phyloP scores from a whole-genome alignment of 345 rosid species.

The Sonneratia alba region DNA sequence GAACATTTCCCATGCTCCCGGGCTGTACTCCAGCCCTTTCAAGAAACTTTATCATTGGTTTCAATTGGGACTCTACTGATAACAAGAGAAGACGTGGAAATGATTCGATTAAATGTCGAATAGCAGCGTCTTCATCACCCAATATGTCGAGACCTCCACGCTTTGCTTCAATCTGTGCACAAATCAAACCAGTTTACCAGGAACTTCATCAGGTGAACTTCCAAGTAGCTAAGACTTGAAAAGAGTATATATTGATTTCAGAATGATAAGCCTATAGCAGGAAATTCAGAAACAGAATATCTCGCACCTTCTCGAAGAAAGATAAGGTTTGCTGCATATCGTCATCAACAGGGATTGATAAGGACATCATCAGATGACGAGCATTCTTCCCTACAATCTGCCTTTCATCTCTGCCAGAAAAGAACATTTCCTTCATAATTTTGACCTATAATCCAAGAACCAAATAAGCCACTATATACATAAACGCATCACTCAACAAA shows the following conservation, averaged over 20 bases:
- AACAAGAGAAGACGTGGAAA: conserved; percentile 71
- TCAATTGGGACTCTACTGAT: conserved; percentile 48
- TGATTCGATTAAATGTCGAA: conserved; percentile 60
- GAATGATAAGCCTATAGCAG: neutral
- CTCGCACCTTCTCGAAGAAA: conserved; percentile 73
- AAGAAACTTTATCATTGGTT: conserved; percentile 46
- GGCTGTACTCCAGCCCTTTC: conserved; percentile 42
- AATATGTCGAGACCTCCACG: conserved; percentile 80
- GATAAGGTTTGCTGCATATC: conserved; percentile 81
- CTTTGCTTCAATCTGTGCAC: conserved; percentile 71
- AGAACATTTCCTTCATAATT: conserved; percentile 69
- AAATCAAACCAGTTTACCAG: neutral
- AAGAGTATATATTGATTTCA: neutral
- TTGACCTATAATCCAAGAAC: conserved; percentile 66
- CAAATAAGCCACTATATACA: conserved; percentile 28
- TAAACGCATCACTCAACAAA: neutral
- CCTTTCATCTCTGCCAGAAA: conserved; percentile 53
- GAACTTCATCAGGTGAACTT: neutral
- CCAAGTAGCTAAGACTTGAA: neutral
- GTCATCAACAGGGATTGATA: conserved; percentile 70
- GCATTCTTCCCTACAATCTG: conserved; percentile 44
- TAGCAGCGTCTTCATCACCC: conserved; percentile 45
- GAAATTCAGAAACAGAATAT: neutral
- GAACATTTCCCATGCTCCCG: conserved; percentile 27
- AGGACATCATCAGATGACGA: conserved; percentile 59